A percentile compares a stretch with the other conserved stretches of the same genome.
Conservation (phyloP, 768 basidiomycete genomes). For the Dioszegia hungarica region DNA sequence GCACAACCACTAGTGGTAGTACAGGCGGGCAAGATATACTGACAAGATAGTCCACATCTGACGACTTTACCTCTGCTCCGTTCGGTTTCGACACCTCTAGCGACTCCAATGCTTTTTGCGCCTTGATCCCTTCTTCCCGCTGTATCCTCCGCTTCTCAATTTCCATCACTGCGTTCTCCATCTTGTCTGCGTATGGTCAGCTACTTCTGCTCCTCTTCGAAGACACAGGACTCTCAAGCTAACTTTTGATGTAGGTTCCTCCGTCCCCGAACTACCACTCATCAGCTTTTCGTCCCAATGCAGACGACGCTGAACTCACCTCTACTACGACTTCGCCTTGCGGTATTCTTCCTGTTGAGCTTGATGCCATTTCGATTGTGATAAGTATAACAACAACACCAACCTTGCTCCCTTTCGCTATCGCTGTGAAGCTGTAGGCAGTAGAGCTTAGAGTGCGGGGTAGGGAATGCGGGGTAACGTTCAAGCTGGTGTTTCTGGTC, state of each 20-base stretch:
- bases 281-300: neutral
- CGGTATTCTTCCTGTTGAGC: constrained; percentile 37
- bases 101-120: constrained; percentile 35
- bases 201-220: neutral
- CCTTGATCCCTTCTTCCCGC: constrained; percentile 37
- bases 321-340: constrained; percentile 45
- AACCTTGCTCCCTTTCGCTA: no score
- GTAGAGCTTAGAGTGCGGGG: no score
- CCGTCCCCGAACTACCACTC: constrained; percentile 36
- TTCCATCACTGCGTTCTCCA: constrained; percentile 35
- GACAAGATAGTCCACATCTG: constrained; percentile 39
- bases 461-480: no score
- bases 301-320: constrained; percentile 15
- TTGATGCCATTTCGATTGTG: constrained; percentile 17
- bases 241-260: constrained; percentile 41
- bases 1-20: no score
- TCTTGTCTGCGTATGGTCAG: constrained; percentile 20
- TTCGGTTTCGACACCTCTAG: constrained; percentile 20
- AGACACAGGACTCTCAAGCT: neutral
- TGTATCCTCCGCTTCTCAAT: constrained; percentile 30
- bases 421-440: no score
- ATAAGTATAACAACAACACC: neutral
- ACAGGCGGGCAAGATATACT: no score
- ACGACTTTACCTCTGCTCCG: constrained; percentile 14
- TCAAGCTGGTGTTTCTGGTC: no score